Percentiles rank a stretch among this genome's conserved stretches.
Evolutionary conservation across 2,329 filamentous ascomycete species (phyloP).

Genomic region (Calonectria montana): DNA sequence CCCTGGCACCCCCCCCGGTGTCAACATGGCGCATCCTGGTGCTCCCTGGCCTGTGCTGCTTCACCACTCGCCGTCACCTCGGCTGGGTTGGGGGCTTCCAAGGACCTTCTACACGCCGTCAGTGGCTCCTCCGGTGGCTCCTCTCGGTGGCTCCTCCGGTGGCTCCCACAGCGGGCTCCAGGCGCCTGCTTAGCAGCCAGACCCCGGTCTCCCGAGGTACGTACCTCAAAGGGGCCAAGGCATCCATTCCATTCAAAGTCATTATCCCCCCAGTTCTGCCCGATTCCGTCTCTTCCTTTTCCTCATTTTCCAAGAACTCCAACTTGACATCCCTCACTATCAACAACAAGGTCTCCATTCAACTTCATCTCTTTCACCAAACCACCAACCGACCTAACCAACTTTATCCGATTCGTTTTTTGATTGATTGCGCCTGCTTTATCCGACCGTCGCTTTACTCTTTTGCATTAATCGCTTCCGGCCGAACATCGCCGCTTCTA

Average conservation of each 20-base stretch:
- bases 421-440: background rate
- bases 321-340: constrained; percentile 24
- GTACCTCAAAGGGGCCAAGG: constrained; percentile 38
- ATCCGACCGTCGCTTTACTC: constrained; percentile 14
- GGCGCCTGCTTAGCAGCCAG: constrained; percentile 19
- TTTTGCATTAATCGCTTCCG: constrained; percentile 1
- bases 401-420: constrained; percentile 17
- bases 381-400: background rate
- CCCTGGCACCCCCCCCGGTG: constrained; percentile 9
- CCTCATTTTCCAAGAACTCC: constrained; percentile 34
- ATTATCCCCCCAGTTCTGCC: constrained; percentile 45
- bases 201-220: constrained; percentile 17
- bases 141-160: constrained; percentile 26
- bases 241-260: constrained; percentile 50
- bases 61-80: constrained; percentile 7
- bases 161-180: constrained; percentile 25
- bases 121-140: constrained; percentile 33
- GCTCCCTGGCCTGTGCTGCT: constrained; percentile 6
- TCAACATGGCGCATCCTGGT: constrained; percentile 12
- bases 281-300: constrained; percentile 38
- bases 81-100: constrained; percentile 11
- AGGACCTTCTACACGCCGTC: constrained; percentile 32
- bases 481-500: constrained; percentile 26
- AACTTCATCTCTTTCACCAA: constrained; percentile 16
- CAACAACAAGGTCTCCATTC: constrained; percentile 27